Base-by-base conservation (phyloP, 805 yeast species). In the Suhomyces sp. region DNA sequence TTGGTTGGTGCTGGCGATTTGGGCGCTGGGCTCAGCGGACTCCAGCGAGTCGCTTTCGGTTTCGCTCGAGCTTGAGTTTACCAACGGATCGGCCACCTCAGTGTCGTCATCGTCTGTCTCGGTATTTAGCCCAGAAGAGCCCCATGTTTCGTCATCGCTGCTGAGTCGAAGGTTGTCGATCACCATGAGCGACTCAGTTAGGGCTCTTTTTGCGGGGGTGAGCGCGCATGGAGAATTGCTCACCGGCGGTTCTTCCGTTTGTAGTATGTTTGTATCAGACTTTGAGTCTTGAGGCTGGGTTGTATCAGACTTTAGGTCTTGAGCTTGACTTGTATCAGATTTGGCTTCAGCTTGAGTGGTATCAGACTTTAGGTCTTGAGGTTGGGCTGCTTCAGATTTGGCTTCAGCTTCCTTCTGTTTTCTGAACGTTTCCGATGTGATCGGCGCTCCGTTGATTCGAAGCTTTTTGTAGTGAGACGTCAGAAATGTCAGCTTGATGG, bases 391-490 rank as follows among this genome's bases (percentile, higher is more conserved):
- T 8, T 25, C 12, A 25, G 27, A 25, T 2, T 7, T 25, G 12
- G 27, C 27, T 12, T 9, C 20, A 9, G 17, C 13, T 20, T 17
- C 31, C 46, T 27, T 47, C 19, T 25, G 12, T n/a, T 15, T 15
- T 13, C 37, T 47, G 39, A 52, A 59, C 3, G 60, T 53, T 19
- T 57, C 63, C 9, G 68, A 61, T 0, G 71, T 66, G 33, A 68
- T 65, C 17, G 75, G 73, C 4, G 66, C 60, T 0, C 76, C 76
- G 50, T 66, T 71, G 47, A 75, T 75, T 22, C 79, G 64, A 22
- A 75, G 63, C 51, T 75, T 75, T 52, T 75, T 75, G 58, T 68
- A 75, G 54, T 70, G 77, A 10, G 76, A 68, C 6, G 66, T 60
- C 52, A 67, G 72, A 21, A 67, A 58, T 1, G 73, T 64, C 60